Evolutionary conservation across 306 rosid genomes (phyloP).

Genomic region (Vigna mungo): DNA sequence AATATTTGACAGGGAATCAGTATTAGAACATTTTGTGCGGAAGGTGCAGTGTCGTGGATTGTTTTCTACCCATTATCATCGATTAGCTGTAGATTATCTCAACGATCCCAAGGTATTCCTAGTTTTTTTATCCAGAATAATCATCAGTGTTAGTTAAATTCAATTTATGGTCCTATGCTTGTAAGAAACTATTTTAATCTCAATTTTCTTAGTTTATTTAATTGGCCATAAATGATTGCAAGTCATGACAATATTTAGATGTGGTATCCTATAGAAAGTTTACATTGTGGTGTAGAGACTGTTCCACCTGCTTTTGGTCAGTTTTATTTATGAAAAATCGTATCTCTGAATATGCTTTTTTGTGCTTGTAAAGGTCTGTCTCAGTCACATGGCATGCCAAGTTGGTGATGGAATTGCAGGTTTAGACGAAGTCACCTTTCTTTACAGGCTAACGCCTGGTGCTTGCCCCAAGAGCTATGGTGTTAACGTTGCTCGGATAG

Average conservation of each 20-base stretch:
- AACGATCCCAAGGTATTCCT: conserved; percentile 68
- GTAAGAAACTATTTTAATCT: conserved; percentile 25
- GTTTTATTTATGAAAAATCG: conserved; percentile 17
- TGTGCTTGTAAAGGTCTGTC: conserved; percentile 68
- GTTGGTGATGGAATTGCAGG: conserved; percentile 76
- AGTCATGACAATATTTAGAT: conserved; percentile 18
- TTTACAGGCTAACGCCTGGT: conserved; percentile 79
- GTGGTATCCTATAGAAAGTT: conserved; percentile 32
- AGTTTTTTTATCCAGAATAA: conserved; percentile 12
- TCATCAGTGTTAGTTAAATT: neutral
- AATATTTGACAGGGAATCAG: conserved; percentile 71
- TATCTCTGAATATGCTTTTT: conserved; percentile 42
- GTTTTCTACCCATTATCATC: conserved; percentile 95
- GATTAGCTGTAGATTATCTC: conserved; percentile 70
- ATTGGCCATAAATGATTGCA: conserved; percentile 1
- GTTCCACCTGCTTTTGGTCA: conserved; percentile 35
- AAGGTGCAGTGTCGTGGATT: conserved; percentile 84
- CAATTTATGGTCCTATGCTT: conserved; percentile 31
- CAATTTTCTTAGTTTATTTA: neutral
- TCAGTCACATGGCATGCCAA: conserved; percentile 93
- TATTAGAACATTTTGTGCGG: conserved; percentile 83
- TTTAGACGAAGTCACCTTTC: conserved; percentile 93
- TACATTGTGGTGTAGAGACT: conserved; percentile 2
- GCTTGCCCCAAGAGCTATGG: conserved; percentile 99
- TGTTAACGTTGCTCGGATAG: conserved; percentile 91